A percentile compares a stretch with the other conserved stretches of the same genome.
Evolutionary conservation across 768 basidiomycete species (phyloP).

Genomic region (Mycena kentingensis): DNA sequence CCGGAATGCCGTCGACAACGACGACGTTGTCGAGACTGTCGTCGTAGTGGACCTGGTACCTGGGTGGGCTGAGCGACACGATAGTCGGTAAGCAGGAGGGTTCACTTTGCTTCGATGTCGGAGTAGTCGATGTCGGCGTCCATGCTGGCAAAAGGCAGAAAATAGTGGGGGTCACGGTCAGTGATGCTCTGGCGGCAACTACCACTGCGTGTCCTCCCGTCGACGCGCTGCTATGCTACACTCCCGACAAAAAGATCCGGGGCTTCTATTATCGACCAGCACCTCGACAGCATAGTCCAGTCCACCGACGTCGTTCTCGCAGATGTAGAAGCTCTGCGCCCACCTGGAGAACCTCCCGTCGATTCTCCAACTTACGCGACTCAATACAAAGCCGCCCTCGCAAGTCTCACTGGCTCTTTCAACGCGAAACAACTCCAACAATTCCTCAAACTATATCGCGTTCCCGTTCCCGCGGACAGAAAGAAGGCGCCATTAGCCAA

Average conservation of each 20-base stretch:
- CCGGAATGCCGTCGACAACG: slow-evolving; percentile 89
- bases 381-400: slow-evolving; percentile 55
- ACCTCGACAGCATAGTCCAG: slow-evolving; percentile 55
- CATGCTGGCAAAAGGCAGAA: neutral
- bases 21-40: slow-evolving; percentile 89
- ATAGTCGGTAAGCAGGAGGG: slow-evolving; percentile 5
- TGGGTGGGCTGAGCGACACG: slow-evolving; percentile 32
- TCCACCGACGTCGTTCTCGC: slow-evolving; percentile 52
- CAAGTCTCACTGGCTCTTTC: slow-evolving; percentile 62
- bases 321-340: slow-evolving; percentile 64
- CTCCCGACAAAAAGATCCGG: slow-evolving; percentile 35
- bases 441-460: slow-evolving; percentile 52
- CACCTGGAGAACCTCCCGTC: slow-evolving; percentile 40
- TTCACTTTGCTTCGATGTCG: slow-evolving; percentile 86
- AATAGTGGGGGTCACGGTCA: neutral
- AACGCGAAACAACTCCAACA: slow-evolving; percentile 59
- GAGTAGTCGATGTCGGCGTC: slow-evolving; percentile 78
- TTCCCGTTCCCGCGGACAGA: slow-evolving; percentile 35
- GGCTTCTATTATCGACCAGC: slow-evolving; percentile 52
- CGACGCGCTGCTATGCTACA: neutral
- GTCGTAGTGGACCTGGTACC: slow-evolving; percentile 84
- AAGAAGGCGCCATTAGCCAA: slow-evolving; percentile 46
- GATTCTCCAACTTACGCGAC: slow-evolving; percentile 49
- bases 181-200: neutral
- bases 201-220: neutral